A percentile compares a stretch with the other conserved stretches of the same genome.
Evolutionary conservation across 140 eudicot genomes (phyloP).

Genomic region (Oenanthe javanica): DNA sequence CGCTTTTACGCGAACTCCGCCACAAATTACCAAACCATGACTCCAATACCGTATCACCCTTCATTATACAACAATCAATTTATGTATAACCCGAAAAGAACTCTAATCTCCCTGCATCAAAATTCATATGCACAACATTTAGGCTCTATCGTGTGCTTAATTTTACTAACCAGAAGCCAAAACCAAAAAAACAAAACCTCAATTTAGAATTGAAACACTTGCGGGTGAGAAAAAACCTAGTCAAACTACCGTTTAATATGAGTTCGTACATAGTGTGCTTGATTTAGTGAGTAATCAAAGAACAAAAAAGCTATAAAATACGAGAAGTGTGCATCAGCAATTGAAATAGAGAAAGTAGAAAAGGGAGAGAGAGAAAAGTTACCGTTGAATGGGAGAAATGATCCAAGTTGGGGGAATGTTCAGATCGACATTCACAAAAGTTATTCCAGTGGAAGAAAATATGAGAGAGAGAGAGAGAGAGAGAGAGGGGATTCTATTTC

Average conservation of each 20-base stretch:
- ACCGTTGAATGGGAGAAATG: background rate
- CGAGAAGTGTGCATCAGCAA: background rate
- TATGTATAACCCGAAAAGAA: background rate
- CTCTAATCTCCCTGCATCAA: constrained; percentile 13
- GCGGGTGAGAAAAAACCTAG: background rate
- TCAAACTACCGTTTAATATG: background rate
- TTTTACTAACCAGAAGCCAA: background rate
- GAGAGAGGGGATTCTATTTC: background rate
- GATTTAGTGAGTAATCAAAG: background rate
- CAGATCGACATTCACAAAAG: background rate
- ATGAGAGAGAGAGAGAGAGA: background rate
- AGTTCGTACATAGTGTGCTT: background rate
- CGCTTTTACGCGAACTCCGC: constrained; percentile 39
- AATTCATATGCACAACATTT: constrained; percentile 13
- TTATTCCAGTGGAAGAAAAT: background rate
- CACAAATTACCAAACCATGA: constrained; percentile 52
- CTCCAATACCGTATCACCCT: constrained; percentile 29
- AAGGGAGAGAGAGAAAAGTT: background rate
- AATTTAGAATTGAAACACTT: background rate
- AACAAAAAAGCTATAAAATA: background rate
- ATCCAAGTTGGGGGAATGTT: background rate
- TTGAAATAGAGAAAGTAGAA: background rate
- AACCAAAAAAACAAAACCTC: too few species aligned
- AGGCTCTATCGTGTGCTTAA: background rate
- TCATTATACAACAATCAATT: constrained; percentile 14